Base-by-base conservation (phyloP, 202 grass and related monocot genomes). In the Panicum hallii region DNA sequence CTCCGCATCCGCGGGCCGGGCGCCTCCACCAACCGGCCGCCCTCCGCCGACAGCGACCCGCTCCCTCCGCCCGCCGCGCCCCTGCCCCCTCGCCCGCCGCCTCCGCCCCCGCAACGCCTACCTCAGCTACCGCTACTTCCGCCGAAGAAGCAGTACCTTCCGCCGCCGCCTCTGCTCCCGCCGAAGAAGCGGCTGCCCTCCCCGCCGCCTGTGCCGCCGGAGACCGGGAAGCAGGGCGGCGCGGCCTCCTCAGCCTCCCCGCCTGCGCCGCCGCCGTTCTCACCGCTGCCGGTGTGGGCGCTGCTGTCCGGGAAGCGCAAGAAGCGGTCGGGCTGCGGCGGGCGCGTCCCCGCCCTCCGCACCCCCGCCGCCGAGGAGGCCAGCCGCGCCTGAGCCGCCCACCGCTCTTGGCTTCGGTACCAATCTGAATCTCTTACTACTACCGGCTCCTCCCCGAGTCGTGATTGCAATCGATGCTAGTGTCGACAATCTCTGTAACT, bases 271-370 rank as follows among this genome's bases (percentile, higher is more conserved):
- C 40, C 62, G 30, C 40, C 41, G 36, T 83, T 83, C 65, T 17
- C 72, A 17, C 82, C 82, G 22, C 62, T 19, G 62, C 70, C 82
- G 44, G 77, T 75, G 44, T 63, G 69, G 82, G 30, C 70, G 11
- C 70, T 85, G 1, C 17, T 89, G 17, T 42, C 44, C 17, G 63
- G 71, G 63, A 85, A 89, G 87, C 77, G 76, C 69, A 89, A 85
- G 82, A 84, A 85, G 82, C 77, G 71, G 50, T 85, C 87, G 1
- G 77, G 87, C 82, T 89, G 77, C 70, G 87, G 87, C 69, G 82
- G 70, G n/a, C 81, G 87, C 42, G 69, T 89, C 60, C 76, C 67
- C 43, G 82, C 82, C 49, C 76, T 74, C 49, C 70, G 56, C n/a
- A 74, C 75, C 62, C 52, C 68, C 9, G 13, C 78, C 63, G 63